phyloP scores from a whole-genome alignment of 495 filamentous ascomycete species.

The Sabuloglossum arenarium region DNA sequence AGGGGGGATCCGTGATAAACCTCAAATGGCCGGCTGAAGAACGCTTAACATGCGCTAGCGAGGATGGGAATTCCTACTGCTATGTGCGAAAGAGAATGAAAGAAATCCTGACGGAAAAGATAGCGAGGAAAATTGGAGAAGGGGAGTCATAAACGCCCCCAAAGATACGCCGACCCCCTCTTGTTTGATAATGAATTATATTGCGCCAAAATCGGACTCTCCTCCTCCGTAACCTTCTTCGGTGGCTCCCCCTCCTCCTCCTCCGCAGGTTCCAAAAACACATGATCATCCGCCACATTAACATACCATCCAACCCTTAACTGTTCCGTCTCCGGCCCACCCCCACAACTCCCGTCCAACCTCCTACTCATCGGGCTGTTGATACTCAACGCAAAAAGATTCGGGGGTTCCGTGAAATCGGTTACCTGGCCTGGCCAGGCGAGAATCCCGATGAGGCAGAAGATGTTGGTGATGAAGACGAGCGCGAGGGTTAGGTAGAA shows the following conservation, averaged over 20 bases:
- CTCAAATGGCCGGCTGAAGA: too few relatives aligned
- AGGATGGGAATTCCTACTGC: too few relatives aligned
- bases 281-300: conserved; percentile 18
- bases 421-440: conserved; percentile 34
- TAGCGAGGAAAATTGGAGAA: too few relatives aligned
- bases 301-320: conserved; percentile 40
- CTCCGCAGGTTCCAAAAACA: conserved; percentile 14
- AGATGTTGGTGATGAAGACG: conserved; percentile 39
- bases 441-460: conserved; percentile 36
- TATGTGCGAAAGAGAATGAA: too few relatives aligned
- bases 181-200: background rate
- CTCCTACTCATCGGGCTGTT: conserved; percentile 37
- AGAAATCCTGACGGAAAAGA: too few relatives aligned
- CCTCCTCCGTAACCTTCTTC: background rate
- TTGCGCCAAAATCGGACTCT: background rate
- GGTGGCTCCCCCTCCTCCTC: background rate
- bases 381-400: conserved; percentile 46
- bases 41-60: too few relatives aligned
- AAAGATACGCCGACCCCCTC: background rate
- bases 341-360: conserved; percentile 42
- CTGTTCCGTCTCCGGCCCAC: conserved; percentile 30
- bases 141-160: too few relatives aligned
- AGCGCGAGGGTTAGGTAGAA: conserved; percentile 42
- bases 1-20: too few relatives aligned
- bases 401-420: conserved; percentile 57